phyloP scores from a whole-genome alignment of 2,329 filamentous ascomycete genomes.

The Cordyceps cicadae region DNA sequence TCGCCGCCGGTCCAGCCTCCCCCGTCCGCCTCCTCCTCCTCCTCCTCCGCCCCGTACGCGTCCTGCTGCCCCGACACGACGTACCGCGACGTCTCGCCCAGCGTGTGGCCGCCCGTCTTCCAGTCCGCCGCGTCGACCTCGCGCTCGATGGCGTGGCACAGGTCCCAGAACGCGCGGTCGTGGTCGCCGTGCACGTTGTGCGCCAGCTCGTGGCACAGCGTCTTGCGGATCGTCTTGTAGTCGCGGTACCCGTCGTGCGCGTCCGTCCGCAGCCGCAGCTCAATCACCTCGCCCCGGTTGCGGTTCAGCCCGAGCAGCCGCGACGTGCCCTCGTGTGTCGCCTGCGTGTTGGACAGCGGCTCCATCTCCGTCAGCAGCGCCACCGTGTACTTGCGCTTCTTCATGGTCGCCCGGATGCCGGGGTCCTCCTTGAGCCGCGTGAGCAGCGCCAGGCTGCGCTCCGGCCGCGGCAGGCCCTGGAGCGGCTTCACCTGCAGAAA shows the following conservation, averaged over 20 bases:
- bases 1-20: conserved; percentile 73
- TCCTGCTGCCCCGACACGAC: conserved; percentile 38
- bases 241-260: conserved; percentile 89
- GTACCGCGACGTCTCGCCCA: conserved; percentile 57
- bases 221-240: conserved; percentile 84
- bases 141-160: conserved; percentile 78
- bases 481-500: conserved; percentile 74
- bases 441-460: conserved; percentile 63
- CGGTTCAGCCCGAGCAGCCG: conserved; percentile 79
- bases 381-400: conserved; percentile 74
- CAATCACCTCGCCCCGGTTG: conserved; percentile 82
- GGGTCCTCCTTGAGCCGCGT: conserved; percentile 71
- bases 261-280: conserved; percentile 84
- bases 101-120: conserved; percentile 57
- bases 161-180: conserved; percentile 79
- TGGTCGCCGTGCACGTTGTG: conserved; percentile 85
- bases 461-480: conserved; percentile 65
- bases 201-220: conserved; percentile 88
- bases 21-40: conserved; percentile 45
- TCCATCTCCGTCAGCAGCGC: conserved; percentile 93
- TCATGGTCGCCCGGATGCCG: conserved; percentile 78
- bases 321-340: conserved; percentile 62
- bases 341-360: conserved; percentile 66
- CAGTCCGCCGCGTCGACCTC: conserved; percentile 80
- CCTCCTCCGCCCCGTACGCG: conserved; percentile 30